Evolutionary conservation across 805 yeast species (phyloP).

Genomic region (Debaryomyces castellii): DNA sequence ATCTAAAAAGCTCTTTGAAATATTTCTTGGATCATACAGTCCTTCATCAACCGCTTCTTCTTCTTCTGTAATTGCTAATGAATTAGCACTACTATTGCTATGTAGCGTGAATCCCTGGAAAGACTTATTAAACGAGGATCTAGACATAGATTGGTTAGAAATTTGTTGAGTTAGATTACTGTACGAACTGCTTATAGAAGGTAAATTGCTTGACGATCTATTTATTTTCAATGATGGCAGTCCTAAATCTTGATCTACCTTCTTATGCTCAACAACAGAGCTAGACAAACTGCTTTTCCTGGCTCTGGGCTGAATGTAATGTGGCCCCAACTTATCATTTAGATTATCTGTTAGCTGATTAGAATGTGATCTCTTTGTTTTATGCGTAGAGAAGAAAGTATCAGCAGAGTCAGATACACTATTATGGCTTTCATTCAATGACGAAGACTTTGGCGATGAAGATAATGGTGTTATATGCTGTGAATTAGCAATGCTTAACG

Average conservation of each 20-base stretch:
- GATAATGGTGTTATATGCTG: slow-evolving; percentile 19
- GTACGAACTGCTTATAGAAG: slow-evolving; percentile 9
- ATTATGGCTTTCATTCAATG: slow-evolving; percentile 8
- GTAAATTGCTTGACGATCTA: slow-evolving; percentile 26
- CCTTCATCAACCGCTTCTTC: slow-evolving; percentile 29
- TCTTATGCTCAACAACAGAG: slow-evolving; percentile 37
- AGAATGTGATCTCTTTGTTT: neutral
- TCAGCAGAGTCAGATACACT: slow-evolving; percentile 45
- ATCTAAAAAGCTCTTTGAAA: slow-evolving; percentile 19
- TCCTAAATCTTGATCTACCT: slow-evolving; percentile 28
- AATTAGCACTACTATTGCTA: slow-evolving; percentile 26
- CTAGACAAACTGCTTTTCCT: slow-evolving; percentile 28
- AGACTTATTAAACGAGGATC: slow-evolving; percentile 16
- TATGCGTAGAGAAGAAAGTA: slow-evolving; percentile 46
- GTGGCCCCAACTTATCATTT: slow-evolving; percentile 26
- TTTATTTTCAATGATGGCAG: slow-evolving; percentile 36
- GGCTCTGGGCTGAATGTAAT: slow-evolving; percentile 47
- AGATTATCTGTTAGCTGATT: slow-evolving; percentile 19
- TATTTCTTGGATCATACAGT: slow-evolving; percentile 12
- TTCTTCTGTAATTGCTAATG: slow-evolving; percentile 31
- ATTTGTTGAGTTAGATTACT: slow-evolving; percentile 9
- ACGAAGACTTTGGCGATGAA: slow-evolving; percentile 6
- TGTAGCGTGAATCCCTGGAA: slow-evolving; percentile 18
- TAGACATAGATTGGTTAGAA: slow-evolving; percentile 13
- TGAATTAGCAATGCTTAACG: slow-evolving; percentile 38